Base-by-base conservation (phyloP, 2,329 filamentous ascomycete genomes). In the Septoria linicola region DNA sequence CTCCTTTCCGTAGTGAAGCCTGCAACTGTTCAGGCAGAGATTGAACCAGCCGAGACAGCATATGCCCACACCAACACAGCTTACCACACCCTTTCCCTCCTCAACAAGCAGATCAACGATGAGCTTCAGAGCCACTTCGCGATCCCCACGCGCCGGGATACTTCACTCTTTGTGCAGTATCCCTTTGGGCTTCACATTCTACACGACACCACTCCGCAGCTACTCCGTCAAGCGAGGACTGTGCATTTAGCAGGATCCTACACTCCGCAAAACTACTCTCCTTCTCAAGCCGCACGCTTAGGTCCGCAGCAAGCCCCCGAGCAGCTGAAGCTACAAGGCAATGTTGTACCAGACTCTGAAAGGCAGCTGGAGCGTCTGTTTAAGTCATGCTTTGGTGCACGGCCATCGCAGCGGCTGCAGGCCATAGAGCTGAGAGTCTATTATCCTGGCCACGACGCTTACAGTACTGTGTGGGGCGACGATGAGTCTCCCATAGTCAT, bases 161-260 rank as follows among this genome's bases (percentile, higher is more conserved):
- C 73, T 46, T 72, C 74, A 45, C 60, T 74, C 16, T 70, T 71
- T 57, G 58, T 76, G 41, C 61, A 66, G 7, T 72, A 73, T 55
- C 70, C 73, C 0, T 58, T 71, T 41, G 68, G 73, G 41, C 59
- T 76, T 58, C 43, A 74, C 59, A 51, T 72, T 48, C 39, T 73
- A 65, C 68, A 68, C 51, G 65, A 57, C 21, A 52, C 66, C 11
- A 70, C 70, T 35, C 72, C 72, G 3, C 64, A 66, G 30, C 65
- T 75, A 7, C 60, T 73, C 8, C 63, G 63, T n/a, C 72, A 72
- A 44, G 69, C 69, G 11, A 65, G 65, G 30, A 69, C 64, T 49
- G 61, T 75, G 8, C 70, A 73, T 53, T 63, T 75, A 8, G 68
- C 69, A 10, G 72, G 72, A 25, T 64, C 66, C 45, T 73, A 72